A percentile compares a stretch with the other conserved stretches of the same genome.
Evolutionary conservation across 768 basidiomycete genomes (phyloP).

Genomic region (Lactifluus volemus): DNA sequence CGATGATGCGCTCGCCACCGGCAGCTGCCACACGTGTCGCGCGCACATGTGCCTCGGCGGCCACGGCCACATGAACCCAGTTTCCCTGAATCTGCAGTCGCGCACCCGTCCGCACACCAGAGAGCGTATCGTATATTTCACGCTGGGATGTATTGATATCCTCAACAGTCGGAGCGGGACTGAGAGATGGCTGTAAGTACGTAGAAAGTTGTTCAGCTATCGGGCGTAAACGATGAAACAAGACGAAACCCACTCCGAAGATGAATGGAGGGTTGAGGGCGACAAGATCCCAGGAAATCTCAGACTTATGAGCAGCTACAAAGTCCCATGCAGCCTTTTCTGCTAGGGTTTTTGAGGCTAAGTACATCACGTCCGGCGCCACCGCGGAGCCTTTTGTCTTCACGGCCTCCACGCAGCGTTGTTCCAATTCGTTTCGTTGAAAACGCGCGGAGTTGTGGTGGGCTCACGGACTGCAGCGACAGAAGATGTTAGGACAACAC

Average conservation of each 20-base stretch:
- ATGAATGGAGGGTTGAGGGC: conserved; percentile 44
- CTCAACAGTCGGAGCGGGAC: conserved; percentile 2
- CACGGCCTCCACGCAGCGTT: conserved; percentile 36
- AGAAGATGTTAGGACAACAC: conserved; percentile 57
- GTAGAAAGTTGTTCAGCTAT: neutral
- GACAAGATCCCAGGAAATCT: conserved; percentile 42
- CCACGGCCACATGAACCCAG: conserved; percentile 2
- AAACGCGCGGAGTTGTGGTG: conserved; percentile 19
- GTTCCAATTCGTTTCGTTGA: conserved; percentile 40
- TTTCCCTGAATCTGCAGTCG: neutral
- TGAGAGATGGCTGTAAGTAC: conserved; percentile 25
- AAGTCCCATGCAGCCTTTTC: conserved; percentile 52
- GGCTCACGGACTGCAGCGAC: conserved; percentile 36
- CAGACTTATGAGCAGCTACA: conserved; percentile 34
- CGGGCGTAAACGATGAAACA: neutral
- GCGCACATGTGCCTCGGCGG: conserved; percentile 9
- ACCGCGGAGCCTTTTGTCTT: conserved; percentile 43
- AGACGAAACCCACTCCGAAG: conserved; percentile 1
- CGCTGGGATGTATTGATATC: conserved; percentile 15
- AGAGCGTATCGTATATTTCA: conserved; percentile 6
- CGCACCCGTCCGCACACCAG: neutral
- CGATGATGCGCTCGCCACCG: conserved; percentile 11
- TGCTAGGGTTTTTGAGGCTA: conserved; percentile 49
- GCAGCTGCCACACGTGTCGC: neutral
- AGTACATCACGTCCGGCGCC: conserved; percentile 36